Conservation (phyloP, 1,284 basidiomycete species). For the Heterobasidion annosum region DNA sequence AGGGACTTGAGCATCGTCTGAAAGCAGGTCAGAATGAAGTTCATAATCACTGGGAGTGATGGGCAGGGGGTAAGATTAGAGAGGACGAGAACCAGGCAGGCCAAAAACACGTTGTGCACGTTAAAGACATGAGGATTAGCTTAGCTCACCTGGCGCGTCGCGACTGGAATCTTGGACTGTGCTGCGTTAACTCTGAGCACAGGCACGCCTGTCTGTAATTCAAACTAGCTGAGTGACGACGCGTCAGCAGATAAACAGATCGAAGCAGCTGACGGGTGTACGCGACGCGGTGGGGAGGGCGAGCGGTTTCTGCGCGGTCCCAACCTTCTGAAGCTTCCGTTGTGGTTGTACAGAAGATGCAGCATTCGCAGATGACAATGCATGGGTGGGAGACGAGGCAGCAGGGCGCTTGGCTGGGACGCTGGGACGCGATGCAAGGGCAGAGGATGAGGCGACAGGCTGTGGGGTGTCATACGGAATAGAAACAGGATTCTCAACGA, state of each 20-base stretch:
- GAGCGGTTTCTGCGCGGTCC: constrained; percentile 27
- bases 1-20: constrained; percentile 66
- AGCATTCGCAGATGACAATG: constrained; percentile 3
- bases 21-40: constrained; percentile 1
- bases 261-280: constrained; percentile 22
- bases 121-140: background rate
- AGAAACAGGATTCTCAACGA: constrained; percentile 26
- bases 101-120: constrained; percentile 5
- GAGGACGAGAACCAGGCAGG: background rate
- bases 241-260: background rate
- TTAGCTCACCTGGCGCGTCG: constrained; percentile 53
- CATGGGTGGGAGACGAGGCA: constrained; percentile 6
- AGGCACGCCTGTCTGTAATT: constrained; percentile 54
- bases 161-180: constrained; percentile 54
- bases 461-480: constrained; percentile 28
- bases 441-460: constrained; percentile 8
- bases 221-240: background rate
- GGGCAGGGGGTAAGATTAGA: constrained; percentile 4
- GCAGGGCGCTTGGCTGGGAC: constrained; percentile 11
- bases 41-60: background rate
- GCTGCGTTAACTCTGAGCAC: constrained; percentile 55
- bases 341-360: constrained; percentile 36
- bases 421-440: background rate
- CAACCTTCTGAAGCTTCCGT: constrained; percentile 48
- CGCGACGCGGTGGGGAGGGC: constrained; percentile 31